Evolutionary conservation across 1,284 basidiomycete species (phyloP).

Genomic region (Microbotryum lychnidis-dioicae): DNA sequence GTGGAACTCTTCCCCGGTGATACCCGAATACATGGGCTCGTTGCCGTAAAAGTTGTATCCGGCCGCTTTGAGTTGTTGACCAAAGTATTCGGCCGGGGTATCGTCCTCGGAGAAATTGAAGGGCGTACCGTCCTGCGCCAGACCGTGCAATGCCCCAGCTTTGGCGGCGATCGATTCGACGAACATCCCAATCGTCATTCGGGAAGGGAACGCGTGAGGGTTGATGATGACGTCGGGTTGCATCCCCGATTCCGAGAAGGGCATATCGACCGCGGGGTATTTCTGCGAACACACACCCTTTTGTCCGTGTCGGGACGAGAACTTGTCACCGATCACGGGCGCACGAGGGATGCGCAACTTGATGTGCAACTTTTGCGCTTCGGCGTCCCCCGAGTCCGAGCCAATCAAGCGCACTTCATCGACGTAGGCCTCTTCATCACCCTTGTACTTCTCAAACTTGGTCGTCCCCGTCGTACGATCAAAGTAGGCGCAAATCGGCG

Average conservation of each 20-base stretch:
- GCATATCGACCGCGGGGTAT: constrained; percentile 98
- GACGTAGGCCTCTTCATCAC: constrained; percentile 83
- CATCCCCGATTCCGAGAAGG: constrained; percentile 96
- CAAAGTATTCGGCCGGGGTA: constrained; percentile 93
- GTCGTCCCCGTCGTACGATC: constrained; percentile 81
- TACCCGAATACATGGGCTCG: constrained; percentile 99
- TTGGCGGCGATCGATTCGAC: constrained; percentile 99
- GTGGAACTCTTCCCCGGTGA: constrained; percentile 95
- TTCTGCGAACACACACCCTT: constrained; percentile 99
- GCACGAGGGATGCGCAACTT: constrained; percentile 88
- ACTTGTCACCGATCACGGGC: constrained; percentile 98
- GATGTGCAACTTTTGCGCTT: constrained; percentile 87
- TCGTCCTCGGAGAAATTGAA: constrained; percentile 96
- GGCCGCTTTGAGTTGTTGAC: constrained; percentile 82
- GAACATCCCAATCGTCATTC: constrained; percentile 99
- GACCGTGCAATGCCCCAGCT: constrained; percentile 93
- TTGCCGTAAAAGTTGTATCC: constrained; percentile 99
- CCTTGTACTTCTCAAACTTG: constrained; percentile 89
- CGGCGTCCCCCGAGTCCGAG: constrained; percentile 73
- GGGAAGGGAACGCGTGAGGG: constrained; percentile 97
- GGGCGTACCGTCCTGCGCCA: constrained; percentile 96
- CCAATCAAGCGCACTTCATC: constrained; percentile 89
- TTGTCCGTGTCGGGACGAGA: constrained; percentile 96
- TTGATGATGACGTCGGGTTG: constrained; percentile 99
- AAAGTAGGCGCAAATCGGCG: constrained; percentile 73